Base-by-base conservation (phyloP, 2,329 filamentous ascomycete genomes). In the Zasmidium cellare region DNA sequence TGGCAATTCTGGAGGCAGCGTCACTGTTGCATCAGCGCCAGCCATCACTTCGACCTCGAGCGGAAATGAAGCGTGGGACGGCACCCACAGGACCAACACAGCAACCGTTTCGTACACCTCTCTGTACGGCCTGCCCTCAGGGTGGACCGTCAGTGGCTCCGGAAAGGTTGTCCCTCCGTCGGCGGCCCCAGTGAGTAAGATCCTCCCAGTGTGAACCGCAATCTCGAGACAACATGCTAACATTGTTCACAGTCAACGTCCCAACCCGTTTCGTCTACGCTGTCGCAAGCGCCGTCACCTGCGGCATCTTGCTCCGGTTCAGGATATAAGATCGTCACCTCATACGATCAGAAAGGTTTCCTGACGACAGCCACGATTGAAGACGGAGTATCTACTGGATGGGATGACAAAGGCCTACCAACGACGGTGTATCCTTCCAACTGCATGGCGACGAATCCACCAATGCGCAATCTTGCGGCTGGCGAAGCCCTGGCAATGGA, bases 161-260 rank as follows among this genome's bases (percentile, higher is more conserved):
- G 90, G 91, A 71, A 93, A 92, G 79, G 86, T 94, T 68, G 81
- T 91, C 70, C 89, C 89, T 71, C 83, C 86, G 65, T 84, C 82
- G 75, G 84, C 85, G 77, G 85, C 84, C 69, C 80, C 82, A 79
- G 83, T 86, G 79, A 84, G 84, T 87, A 84, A 83, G 85, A 62
- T 62, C 60, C 50, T 57, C 59, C n/a, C 49, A 25, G 31, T 20
- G 50, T 44, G 31, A 14, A 24, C 23, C 31, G 3, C 16, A 6
- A 3, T 22, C 12, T 45, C 6, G 14, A 16, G 57, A 53, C 19
- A 51, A 53, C 46, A 46, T 58, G 55, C 65, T 77, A 70, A 68
- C 59, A 58, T 11, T 47, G 28, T 41, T 25, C 45, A 57, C 51
- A 63, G 54, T 60, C 20, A 71, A 79, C 75, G 69, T 82, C 72